Evolutionary conservation across 495 filamentous ascomycete species (phyloP).

Genomic region (Neurospora terricola): DNA sequence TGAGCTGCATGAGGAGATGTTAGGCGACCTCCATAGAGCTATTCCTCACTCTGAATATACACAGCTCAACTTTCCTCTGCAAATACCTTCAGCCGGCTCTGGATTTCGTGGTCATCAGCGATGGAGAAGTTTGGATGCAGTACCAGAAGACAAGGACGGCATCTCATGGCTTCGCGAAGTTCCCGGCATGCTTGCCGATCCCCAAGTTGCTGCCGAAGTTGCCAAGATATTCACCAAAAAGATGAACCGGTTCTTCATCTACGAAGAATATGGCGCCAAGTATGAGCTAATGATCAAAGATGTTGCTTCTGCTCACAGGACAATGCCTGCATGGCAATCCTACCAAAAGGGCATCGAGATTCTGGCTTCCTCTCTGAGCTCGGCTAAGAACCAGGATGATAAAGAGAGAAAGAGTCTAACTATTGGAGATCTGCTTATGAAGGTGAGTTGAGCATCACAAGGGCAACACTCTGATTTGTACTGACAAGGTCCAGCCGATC

Average conservation of each 20-base stretch:
- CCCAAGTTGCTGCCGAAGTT: constrained; percentile 61
- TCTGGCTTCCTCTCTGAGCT: constrained; percentile 62
- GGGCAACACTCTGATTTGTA: neutral
- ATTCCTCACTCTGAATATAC: constrained; percentile 55
- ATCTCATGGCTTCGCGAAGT: constrained; percentile 34
- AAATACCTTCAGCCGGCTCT: constrained; percentile 5
- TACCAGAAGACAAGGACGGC: constrained; percentile 39
- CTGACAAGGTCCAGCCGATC: constrained; percentile 56
- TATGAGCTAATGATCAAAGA: constrained; percentile 78
- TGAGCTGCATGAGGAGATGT: constrained; percentile 59
- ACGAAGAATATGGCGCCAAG: constrained; percentile 80
- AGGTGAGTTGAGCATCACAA: constrained; percentile 41
- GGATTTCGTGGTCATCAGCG: constrained; percentile 33
- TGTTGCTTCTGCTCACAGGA: constrained; percentile 54
- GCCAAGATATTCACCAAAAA: constrained; percentile 67
- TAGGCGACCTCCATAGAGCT: constrained; percentile 51
- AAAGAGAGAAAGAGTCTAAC: constrained; percentile 64
- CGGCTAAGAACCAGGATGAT: constrained; percentile 53
- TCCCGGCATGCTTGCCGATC: constrained; percentile 52
- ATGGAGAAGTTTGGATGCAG: constrained; percentile 52
- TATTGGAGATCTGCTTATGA: constrained; percentile 80
- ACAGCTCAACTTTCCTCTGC: constrained; percentile 28
- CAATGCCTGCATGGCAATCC: constrained; percentile 63
- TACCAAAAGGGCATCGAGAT: constrained; percentile 87
- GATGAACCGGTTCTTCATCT: constrained; percentile 73